These are phyloP conservation scores for Blastobotrys elegans DNA, from an alignment of 1,139 yeast genomes.

Conservation along the genomic window DNA sequence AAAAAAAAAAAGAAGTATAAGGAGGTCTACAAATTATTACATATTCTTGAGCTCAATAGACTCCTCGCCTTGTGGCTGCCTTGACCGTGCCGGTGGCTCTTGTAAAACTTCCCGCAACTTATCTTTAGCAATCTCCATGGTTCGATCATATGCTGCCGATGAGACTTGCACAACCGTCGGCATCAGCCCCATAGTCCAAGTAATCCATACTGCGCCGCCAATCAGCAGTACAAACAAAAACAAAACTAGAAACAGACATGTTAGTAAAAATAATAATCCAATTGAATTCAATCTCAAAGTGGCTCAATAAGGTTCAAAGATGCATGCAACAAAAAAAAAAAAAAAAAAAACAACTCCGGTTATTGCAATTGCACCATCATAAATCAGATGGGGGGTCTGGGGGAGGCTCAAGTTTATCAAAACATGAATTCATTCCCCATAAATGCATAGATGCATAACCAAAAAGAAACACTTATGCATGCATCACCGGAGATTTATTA, in stretches of 20 bases:
- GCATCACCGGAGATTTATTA: too few species aligned
- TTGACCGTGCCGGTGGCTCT: slow-evolving; percentile 16
- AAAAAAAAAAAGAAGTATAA: not conserved
- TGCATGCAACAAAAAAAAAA: too few species aligned
- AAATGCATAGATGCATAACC: too few species aligned
- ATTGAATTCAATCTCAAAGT: not conserved
- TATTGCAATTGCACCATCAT: too few species aligned
- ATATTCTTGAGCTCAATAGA: slow-evolving; percentile 4
- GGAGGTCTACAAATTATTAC: not conserved
- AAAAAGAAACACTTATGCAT: too few species aligned
- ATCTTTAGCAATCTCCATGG: slow-evolving; percentile 51
- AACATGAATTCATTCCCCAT: too few species aligned
- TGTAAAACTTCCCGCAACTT: slow-evolving; percentile 41
- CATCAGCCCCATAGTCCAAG: slow-evolving; percentile 67
- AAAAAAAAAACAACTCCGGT: too few species aligned
- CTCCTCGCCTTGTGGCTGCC: not conserved
- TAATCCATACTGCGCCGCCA: slow-evolving; percentile 59
- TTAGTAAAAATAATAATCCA: slow-evolving; percentile 1
- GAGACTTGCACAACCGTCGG: slow-evolving; percentile 66
- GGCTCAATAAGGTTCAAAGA: not conserved
- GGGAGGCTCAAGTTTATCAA: too few species aligned
- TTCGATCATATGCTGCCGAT: slow-evolving; percentile 54
- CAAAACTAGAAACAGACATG: slow-evolving; percentile 25
- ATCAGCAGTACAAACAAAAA: slow-evolving; percentile 55
- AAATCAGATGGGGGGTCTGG: too few species aligned